Conservation (phyloP, 805 yeast species). For the Suhomyces prunicola region DNA sequence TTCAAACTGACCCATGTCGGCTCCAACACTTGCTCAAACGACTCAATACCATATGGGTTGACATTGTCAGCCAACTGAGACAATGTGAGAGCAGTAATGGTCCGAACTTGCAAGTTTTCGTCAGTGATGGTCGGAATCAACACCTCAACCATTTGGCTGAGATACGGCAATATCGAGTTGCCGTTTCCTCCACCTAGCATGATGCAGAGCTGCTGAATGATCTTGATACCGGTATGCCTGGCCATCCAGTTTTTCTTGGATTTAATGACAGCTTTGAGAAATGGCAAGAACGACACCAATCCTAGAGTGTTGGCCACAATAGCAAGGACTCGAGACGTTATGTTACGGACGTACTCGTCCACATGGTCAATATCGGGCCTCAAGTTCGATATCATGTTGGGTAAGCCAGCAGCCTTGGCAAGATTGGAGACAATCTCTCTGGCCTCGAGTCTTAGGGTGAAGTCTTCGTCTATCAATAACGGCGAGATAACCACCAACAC, state of each 20-base stretch:
- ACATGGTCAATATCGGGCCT: slow-evolving; percentile 79
- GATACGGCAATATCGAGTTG: slow-evolving; percentile 59
- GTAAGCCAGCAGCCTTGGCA: slow-evolving; percentile 77
- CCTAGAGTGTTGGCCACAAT: slow-evolving; percentile 82
- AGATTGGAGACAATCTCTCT: slow-evolving; percentile 72
- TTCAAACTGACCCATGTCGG: slow-evolving; percentile 79
- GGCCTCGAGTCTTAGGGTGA: slow-evolving; percentile 71
- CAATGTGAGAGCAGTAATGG: slow-evolving; percentile 67
- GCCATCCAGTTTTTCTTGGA: slow-evolving; percentile 79
- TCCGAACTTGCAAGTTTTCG: slow-evolving; percentile 64
- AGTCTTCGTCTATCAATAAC: slow-evolving; percentile 73
- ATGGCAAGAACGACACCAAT: slow-evolving; percentile 67
- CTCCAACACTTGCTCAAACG: slow-evolving; percentile 71
- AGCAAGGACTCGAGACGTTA: slow-evolving; percentile 77
- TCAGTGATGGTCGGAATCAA: slow-evolving; percentile 59
- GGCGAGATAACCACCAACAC: slow-evolving; percentile 77
- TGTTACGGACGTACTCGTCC: slow-evolving; percentile 77
- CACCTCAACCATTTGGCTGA: slow-evolving; percentile 62
- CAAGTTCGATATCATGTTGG: slow-evolving; percentile 72
- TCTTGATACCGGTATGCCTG: slow-evolving; percentile 76
- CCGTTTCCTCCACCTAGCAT: slow-evolving; percentile 62
- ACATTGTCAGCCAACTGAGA: slow-evolving; percentile 77
- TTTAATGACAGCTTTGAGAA: slow-evolving; percentile 72
- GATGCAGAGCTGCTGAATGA: slow-evolving; percentile 71
- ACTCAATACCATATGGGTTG: slow-evolving; percentile 85